Evolutionary conservation across 495 filamentous ascomycete genomes (phyloP), one percentile per base, ranked within the genome.

Genomic region (Penicillium fimorum): DNA sequence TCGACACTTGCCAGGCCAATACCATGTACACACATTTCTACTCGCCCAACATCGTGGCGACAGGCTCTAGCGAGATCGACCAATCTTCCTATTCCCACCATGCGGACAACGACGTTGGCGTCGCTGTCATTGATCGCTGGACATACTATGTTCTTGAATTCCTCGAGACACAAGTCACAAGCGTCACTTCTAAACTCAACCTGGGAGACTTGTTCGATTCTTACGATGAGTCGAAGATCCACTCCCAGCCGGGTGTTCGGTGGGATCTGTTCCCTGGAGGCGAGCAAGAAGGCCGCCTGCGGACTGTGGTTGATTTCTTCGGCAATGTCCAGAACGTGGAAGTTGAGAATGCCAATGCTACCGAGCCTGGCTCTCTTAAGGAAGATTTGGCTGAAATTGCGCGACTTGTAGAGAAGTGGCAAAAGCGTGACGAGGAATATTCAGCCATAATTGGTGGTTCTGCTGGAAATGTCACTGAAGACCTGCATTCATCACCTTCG

Each of bases 81-180:
- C 88, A 98, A 72, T 94, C 89, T 8, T 92, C 87, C 1, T 97
- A 97, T 67, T 94, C 89, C 3, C 94, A 98, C 72, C 94, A 98
- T 70, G 95, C 93, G 35, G 94, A 98, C 74, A 94, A 93, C 70
- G 94, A 98, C 67, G 89, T 98, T 33, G 94, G 94, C 18, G 95
- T 98, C 10, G 94, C 94, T 18, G 94, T 98, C 49, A 98, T 98
- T 62, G 94, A 98, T 71, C 87, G 94, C 12, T 98, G 94, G 79
- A 98, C 94, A 6, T 98, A 98, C 73, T 97, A 96, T 71, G 96
- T 96, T 64, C 88, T 98, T 47, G 94, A 97, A 63, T 97, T 97
- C 70, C 82, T 98, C 15, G 94, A 98, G 70, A 89, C 85, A 2
- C 87, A 96, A 66, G 90, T 97, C 48, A 86, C 85, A 32, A 89